Evolutionary conservation across 495 filamentous ascomycete genomes (phyloP).

Genomic region (Xylaria cubensis): DNA sequence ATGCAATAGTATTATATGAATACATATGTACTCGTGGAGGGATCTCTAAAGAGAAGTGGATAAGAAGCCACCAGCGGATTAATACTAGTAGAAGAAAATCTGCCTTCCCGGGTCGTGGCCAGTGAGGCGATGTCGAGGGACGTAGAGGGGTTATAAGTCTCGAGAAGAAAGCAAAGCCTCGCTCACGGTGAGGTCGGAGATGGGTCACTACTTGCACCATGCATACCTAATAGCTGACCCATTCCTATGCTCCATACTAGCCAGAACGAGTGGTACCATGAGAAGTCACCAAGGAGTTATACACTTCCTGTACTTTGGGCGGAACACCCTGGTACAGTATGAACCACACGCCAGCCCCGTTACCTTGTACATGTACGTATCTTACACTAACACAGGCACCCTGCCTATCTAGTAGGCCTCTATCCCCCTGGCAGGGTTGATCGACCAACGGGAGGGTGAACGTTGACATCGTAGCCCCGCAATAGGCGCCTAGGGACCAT

Average conservation of each 20-base stretch:
- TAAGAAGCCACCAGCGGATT: constrained; percentile 25
- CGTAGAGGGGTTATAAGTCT: constrained; percentile 39
- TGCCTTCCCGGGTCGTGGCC: constrained; percentile 38
- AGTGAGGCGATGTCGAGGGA: constrained; percentile 29
- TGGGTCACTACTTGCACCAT: not conserved
- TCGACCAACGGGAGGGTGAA: constrained; percentile 14
- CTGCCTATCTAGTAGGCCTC: not conserved
- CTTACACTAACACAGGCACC: not conserved
- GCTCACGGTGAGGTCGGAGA: constrained; percentile 24
- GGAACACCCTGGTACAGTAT: constrained; percentile 19
- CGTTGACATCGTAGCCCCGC: constrained; percentile 8
- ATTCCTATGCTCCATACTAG: not conserved
- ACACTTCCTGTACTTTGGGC: not conserved
- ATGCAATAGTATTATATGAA: constrained; percentile 35
- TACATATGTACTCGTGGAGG: constrained; percentile 25
- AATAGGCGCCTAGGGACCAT: constrained; percentile 9
- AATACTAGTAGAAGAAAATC: constrained; percentile 30
- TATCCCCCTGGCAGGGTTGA: constrained; percentile 15
- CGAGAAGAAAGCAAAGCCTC: constrained; percentile 36
- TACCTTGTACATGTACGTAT: constrained; percentile 16
- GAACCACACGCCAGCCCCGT: constrained; percentile 6
- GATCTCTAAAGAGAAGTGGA: constrained; percentile 13
- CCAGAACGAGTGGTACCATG: not conserved
- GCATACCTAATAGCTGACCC: constrained; percentile 11
- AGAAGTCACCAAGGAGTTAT: constrained; percentile 6